Evolutionary conservation across 1,284 basidiomycete genomes (phyloP), one percentile per base, ranked within the genome.

Genomic region (Puccinia polysora): DNA sequence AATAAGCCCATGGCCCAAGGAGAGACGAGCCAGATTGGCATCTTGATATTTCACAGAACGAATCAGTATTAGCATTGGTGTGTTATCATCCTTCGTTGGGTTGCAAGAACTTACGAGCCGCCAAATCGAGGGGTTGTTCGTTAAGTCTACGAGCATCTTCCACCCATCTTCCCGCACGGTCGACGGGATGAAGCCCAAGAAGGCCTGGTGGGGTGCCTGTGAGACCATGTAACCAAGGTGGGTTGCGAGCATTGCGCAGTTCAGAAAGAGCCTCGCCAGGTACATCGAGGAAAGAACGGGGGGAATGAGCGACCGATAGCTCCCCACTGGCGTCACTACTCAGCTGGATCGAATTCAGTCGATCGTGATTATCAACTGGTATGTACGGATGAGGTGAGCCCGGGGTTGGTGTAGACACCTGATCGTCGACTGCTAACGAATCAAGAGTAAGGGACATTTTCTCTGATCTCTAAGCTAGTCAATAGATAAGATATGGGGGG

Each of bases 321-420:
- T 72, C 69, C 15, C 59, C 69, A 64, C 69, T 72, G 20, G 59
- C 59, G 47, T 72, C 69, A 28, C 69, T 72, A 32, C 60, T 64
- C 6, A 72, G 52, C 32, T 72, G 69, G 40, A 72, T 72, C 28
- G 69, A 72, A 40, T 72, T 60, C 25, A 72, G 50, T 45, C 69
- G 59, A 25, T 50, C 50, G 38, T 72, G 69, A 18, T 53, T 59
- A 25, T 72, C 52, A 55, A 53, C 38, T n/a, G 59, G 47, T n/a
- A 56, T 38, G 43, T 52, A 49, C 20, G 56, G 56, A 45, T 56
- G 52, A 2, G 65, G 50, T 23, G 65, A 56, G 65, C 50, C 52
- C 49, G 53, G 65, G 18, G 53, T 67, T n/a, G 68, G 58, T 25
- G 58, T 52, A 32, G 47, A 59, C 25, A 59, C 49, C 23, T 50